Base-by-base conservation (phyloP, 768 basidiomycete genomes). In the Trametes coccinea region DNA sequence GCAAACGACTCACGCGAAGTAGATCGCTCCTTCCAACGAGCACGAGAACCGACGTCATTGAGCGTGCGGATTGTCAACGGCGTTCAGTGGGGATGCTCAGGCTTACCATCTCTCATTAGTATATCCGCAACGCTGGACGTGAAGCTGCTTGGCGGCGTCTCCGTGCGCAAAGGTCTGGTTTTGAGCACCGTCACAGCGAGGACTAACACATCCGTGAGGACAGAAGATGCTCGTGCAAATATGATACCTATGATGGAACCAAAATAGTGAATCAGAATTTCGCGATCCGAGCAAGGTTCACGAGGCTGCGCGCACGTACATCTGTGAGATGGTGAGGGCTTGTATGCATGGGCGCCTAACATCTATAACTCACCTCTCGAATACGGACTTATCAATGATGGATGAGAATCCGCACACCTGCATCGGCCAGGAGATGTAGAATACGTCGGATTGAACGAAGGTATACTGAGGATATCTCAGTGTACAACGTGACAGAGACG, bases 51-150 rank as follows among this genome's bases (percentile, higher is more conserved):
- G 17, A 46, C 10, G 11, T 3, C 30, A 2, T 31, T 56, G n/a
- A n/a, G 5, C 10, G 17, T 5, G 2, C 16, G 41, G 11, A 27
- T 22, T 22, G 22, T 22, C 22, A 22, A 22, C 22, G 22, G 22
- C 22, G 22, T 22, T 22, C 22, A 22, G 22, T 22, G 22, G 22
- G 22, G 22, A 22, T 22, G 22, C 22, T 22, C 22, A 22, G 22
- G 5, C 59, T 4, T 27, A 60, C 59, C 59, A 13, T 60, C 59
- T 30, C 50, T 43, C 30, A 53, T 46, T n/a, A 60, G 59, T 2
- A 53, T 52, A 7, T 52, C 45, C 0, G 51, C 34, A 33, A 60
- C 22, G 3, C 14, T 41, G 4, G 59, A 37, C 16, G n/a, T 30
- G 30, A 60, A 33, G 45, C 29, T 33, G 31, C 34, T 37, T 2